phyloP scores from a whole-genome alignment of 2,329 filamentous ascomycete genomes.

The Penicillium sp. region DNA sequence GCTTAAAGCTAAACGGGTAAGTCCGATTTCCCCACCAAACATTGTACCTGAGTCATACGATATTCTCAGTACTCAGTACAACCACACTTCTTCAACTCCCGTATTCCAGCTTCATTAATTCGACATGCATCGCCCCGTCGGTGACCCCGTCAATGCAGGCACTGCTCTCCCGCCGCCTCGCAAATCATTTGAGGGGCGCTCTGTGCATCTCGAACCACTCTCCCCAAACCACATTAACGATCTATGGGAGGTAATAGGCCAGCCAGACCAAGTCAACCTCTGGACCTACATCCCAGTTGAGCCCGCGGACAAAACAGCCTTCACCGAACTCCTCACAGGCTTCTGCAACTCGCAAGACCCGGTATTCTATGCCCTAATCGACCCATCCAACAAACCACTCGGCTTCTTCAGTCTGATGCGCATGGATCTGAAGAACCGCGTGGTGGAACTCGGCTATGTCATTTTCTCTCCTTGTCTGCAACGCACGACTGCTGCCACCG shows the following conservation, averaged over 20 bases:
- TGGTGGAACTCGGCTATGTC: conserved; percentile 55
- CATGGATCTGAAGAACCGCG: conserved; percentile 46
- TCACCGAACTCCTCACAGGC: conserved; percentile 24
- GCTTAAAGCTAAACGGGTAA: neutral
- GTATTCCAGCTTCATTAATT: no score
- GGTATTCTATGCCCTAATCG: conserved; percentile 43
- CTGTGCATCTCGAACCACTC: no score
- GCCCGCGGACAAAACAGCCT: conserved; percentile 29
- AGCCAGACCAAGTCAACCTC: conserved; percentile 8
- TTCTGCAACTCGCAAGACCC: conserved; percentile 27
- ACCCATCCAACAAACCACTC: conserved; percentile 11
- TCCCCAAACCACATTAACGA: no score
- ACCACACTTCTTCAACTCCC: no score
- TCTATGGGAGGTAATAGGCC: no score
- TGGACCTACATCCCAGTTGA: conserved; percentile 37
- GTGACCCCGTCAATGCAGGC: no score
- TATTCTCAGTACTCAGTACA: no score
- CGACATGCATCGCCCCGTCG: no score
- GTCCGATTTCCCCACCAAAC: neutral
- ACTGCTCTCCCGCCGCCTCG: no score
- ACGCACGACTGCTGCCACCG: conserved; percentile 38
- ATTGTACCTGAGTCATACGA: no score
- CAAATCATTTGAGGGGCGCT: no score
- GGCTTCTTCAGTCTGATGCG: conserved; percentile 36
- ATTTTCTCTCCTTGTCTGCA: conserved; percentile 49